These are phyloP conservation scores for Tardiomyces blankii DNA, from an alignment of 1,139 yeast species.

Conservation along the genomic window DNA sequence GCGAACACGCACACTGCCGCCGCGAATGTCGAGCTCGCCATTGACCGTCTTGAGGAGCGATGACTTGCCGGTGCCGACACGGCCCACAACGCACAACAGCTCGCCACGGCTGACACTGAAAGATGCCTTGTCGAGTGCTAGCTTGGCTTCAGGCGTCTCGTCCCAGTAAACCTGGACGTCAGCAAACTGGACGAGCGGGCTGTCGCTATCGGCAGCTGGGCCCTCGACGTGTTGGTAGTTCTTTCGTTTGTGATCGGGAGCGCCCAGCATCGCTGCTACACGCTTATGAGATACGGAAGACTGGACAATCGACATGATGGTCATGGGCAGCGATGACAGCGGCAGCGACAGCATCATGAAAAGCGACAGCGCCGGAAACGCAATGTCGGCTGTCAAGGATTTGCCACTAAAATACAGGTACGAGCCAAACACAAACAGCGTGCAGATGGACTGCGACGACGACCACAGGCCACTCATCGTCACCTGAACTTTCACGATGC, in stretches of 20 bases:
- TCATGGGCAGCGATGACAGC: slow-evolving; percentile 34
- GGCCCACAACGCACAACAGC: slow-evolving; percentile 65
- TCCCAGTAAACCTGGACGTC: slow-evolving; percentile 42
- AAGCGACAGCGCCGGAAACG: slow-evolving; percentile 59
- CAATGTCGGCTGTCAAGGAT: slow-evolving; percentile 60
- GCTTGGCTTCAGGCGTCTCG: slow-evolving; percentile 19
- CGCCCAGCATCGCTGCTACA: slow-evolving; percentile 38
- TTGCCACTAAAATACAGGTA: slow-evolving; percentile 39
- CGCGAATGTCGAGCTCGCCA: slow-evolving; percentile 48
- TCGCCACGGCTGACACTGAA: slow-evolving; percentile 49
- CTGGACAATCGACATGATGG: slow-evolving; percentile 41
- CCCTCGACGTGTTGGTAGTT: slow-evolving; percentile 4
- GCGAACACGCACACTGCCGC: slow-evolving; percentile 32
- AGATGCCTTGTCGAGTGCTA: slow-evolving; percentile 42
- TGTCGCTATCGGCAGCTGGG: not conserved
- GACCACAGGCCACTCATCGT: slow-evolving; percentile 57
- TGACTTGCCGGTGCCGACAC: slow-evolving; percentile 76
- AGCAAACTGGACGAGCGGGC: slow-evolving; percentile 24
- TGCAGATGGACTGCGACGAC: slow-evolving; percentile 48
- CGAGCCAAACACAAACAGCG: slow-evolving; percentile 53
- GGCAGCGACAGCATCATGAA: slow-evolving; percentile 51
- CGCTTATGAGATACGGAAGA: slow-evolving; percentile 52
- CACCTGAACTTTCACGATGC: slow-evolving; percentile 74
- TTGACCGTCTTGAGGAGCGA: slow-evolving; percentile 51
- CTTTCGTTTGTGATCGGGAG: slow-evolving; percentile 31